Percentiles rank a stretch among this genome's conserved stretches.
Evolutionary conservation across 192 early-diverging fungal genomes (phyloP).

Genomic region (Ramicandelaber brevisporus): DNA sequence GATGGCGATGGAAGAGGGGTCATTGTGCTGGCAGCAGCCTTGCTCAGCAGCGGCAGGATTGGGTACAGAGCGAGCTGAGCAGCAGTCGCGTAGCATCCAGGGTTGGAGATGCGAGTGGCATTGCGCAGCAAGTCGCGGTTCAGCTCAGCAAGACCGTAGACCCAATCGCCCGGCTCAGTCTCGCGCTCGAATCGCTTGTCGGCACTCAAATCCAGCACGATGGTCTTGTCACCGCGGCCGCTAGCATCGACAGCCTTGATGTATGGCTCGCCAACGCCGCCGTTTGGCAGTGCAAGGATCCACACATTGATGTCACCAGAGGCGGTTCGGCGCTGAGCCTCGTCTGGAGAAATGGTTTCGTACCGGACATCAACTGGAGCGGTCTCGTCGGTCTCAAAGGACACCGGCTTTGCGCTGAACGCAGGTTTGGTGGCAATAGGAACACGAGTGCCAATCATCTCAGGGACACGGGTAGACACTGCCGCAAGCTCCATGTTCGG

Average conservation of each 20-base stretch:
- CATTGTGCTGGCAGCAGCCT: slow-evolving; percentile 10
- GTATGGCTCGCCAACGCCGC: slow-evolving; percentile 80
- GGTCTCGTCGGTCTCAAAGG: no score
- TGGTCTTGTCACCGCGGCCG: slow-evolving; percentile 18
- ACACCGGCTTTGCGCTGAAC: no score
- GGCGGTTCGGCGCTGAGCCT: slow-evolving; percentile 25
- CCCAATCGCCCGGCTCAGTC: slow-evolving; percentile 55
- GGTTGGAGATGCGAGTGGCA: slow-evolving; percentile 67
- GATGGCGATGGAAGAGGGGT: no score
- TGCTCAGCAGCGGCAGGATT: slow-evolving; percentile 34
- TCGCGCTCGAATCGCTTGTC: slow-evolving; percentile 69
- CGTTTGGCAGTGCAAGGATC: slow-evolving; percentile 93
- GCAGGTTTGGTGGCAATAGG: slow-evolving; percentile 40
- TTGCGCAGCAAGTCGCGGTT: slow-evolving; percentile 33
- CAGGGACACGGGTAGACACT: slow-evolving; percentile 85
- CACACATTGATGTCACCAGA: slow-evolving; percentile 67
- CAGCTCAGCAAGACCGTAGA: slow-evolving; percentile 71
- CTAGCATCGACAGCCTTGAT: slow-evolving; percentile 45
- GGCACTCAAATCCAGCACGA: slow-evolving; percentile 73
- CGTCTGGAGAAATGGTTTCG: slow-evolving; percentile 53
- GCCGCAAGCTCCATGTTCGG: slow-evolving; percentile 62
- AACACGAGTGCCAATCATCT: slow-evolving; percentile 69
- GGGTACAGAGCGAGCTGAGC: slow-evolving; percentile 77
- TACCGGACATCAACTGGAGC: slow-evolving; percentile 27
- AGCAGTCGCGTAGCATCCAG: slow-evolving; percentile 97